phyloP scores from a whole-genome alignment of 805 yeast genomes.

The Lachancea kluyveri region DNA sequence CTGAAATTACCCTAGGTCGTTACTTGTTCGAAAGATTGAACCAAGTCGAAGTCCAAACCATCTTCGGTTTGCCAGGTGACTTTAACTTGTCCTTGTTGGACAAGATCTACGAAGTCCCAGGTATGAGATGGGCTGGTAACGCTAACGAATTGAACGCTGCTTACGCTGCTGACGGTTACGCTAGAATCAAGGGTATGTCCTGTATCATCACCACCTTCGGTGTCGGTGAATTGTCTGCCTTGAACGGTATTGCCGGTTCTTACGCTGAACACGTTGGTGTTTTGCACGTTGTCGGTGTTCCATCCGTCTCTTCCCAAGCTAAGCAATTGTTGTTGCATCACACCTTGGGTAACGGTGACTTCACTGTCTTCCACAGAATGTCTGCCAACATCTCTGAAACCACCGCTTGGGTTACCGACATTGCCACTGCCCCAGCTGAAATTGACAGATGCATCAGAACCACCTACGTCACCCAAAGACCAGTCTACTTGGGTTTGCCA shows the following conservation, averaged over 20 bases:
- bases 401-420: constrained; percentile 57
- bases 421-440: constrained; percentile 58
- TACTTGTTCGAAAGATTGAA: constrained; percentile 73
- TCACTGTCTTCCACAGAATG: constrained; percentile 74
- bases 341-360: constrained; percentile 79
- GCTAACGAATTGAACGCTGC: constrained; percentile 88
- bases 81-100: constrained; percentile 69
- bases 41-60: constrained; percentile 64
- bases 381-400: constrained; percentile 65
- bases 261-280: constrained; percentile 87
- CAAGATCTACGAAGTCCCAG: constrained; percentile 66
- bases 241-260: constrained; percentile 83
- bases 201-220: constrained; percentile 82
- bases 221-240: constrained; percentile 81
- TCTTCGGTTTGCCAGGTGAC: constrained; percentile 81
- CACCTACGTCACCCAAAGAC: constrained; percentile 68
- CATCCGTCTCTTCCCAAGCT: constrained; percentile 67
- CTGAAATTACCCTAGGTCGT: constrained; percentile 61
- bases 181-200: constrained; percentile 71
- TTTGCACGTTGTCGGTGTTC: constrained; percentile 81
- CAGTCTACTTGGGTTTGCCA: constrained; percentile 78
- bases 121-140: constrained; percentile 84
- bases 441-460: constrained; percentile 70
- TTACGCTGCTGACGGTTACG: constrained; percentile 84
- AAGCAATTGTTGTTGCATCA: constrained; percentile 72